Percentiles rank a stretch among this genome's conserved stretches.
These are phyloP conservation scores for Gloeostereum incarnatum DNA, from an alignment of 768 basidiomycete genomes.

Conservation along the genomic window DNA sequence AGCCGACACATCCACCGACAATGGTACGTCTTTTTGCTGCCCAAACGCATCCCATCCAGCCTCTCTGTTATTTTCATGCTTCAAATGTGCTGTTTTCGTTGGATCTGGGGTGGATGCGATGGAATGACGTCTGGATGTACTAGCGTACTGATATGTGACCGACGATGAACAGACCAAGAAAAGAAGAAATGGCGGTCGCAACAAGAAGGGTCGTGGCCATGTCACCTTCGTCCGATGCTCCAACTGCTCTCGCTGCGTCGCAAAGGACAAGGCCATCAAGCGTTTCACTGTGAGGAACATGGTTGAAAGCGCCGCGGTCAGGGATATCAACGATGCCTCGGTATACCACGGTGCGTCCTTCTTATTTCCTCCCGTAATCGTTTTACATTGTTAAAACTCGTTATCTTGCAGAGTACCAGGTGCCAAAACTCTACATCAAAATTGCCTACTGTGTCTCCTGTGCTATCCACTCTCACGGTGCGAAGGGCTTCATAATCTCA, in stretches of 20 bases:
- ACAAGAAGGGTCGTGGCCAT: constrained; percentile 99
- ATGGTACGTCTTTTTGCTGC: too few species aligned
- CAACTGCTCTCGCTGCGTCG: constrained; percentile 97
- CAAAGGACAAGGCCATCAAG: constrained; percentile 99
- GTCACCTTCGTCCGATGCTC: constrained; percentile 93
- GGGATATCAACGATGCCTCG: constrained; percentile 94
- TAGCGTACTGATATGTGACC: too few species aligned
- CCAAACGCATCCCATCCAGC: too few species aligned
- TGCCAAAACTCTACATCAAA: constrained; percentile 98
- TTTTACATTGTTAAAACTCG: constrained; percentile 1
- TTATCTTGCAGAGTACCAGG: constrained; percentile 66
- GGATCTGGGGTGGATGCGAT: too few species aligned
- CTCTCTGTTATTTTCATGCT: too few species aligned
- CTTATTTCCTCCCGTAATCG: neutral
- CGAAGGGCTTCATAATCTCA: too few species aligned
- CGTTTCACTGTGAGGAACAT: constrained; percentile 99
- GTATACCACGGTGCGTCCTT: constrained; percentile 76
- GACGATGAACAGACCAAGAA: constrained; percentile 99
- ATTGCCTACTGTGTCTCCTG: constrained; percentile 98
- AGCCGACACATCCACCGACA: too few species aligned
- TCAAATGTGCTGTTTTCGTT: too few species aligned
- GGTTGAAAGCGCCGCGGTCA: constrained; percentile 97
- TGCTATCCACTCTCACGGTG: constrained; percentile 98
- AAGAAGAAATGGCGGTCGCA: constrained; percentile 98
- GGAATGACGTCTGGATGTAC: too few species aligned